Percentiles rank a stretch among this genome's conserved stretches.
These are phyloP conservation scores for Lipomyces starkeyi DNA, from an alignment of 805 yeast genomes.

Conservation along the genomic window DNA sequence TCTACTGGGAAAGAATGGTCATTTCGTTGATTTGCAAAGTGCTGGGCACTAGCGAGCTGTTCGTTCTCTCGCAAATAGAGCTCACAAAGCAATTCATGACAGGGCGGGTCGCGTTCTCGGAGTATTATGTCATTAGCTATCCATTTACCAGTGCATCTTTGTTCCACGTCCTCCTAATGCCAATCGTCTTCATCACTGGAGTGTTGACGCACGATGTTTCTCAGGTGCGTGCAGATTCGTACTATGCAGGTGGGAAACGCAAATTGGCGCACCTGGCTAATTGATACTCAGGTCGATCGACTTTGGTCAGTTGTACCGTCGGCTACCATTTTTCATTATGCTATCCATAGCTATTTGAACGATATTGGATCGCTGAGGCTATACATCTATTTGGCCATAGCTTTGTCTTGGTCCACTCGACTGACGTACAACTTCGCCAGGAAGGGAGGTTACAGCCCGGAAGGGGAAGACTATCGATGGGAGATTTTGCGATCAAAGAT, in stretches of 20 bases:
- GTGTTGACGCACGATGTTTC: conserved; percentile 27
- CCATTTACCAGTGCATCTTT: conserved; percentile 30
- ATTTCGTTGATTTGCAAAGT: conserved; percentile 2
- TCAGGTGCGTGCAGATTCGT: conserved; percentile 19
- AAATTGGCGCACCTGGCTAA: neutral
- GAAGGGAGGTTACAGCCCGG: conserved; percentile 36
- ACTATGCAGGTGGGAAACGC: neutral
- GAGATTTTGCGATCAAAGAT: conserved; percentile 22
- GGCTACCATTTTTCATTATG: conserved; percentile 25
- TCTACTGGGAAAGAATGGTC: neutral
- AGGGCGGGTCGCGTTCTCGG: conserved; percentile 13
- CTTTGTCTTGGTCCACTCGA: conserved; percentile 26
- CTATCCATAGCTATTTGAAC: conserved; percentile 16
- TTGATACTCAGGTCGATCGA: conserved; percentile 29
- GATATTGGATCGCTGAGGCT: conserved; percentile 16
- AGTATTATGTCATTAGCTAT: conserved; percentile 13
- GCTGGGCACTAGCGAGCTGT: conserved; percentile 15
- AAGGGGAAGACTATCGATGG: conserved; percentile 35
- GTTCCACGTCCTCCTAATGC: conserved; percentile 22
- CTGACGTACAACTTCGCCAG: conserved; percentile 36
- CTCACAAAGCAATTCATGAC: conserved; percentile 1
- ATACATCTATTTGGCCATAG: conserved; percentile 8
- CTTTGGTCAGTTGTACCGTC: conserved; percentile 31
- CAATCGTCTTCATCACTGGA: conserved; percentile 18
- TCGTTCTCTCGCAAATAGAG: conserved; percentile 13